These are phyloP conservation scores for Anisodus acutangulus DNA, from an alignment of 257 asterid genomes.

Conservation along the genomic window DNA sequence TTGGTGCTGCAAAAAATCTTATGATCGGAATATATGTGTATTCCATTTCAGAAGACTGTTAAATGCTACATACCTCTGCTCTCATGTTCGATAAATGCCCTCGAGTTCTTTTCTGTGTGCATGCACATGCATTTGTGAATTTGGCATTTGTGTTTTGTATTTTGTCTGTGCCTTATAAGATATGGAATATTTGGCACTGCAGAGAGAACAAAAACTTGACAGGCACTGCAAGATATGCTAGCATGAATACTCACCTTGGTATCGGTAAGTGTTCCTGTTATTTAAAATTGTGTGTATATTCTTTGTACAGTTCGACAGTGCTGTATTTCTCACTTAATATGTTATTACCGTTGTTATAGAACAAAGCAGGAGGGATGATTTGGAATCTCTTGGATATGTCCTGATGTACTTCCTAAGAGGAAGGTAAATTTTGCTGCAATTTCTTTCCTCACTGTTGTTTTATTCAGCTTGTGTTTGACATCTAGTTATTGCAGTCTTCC, in stretches of 20 bases:
- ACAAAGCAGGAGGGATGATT: slow-evolving; percentile 99
- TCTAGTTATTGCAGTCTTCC: slow-evolving; percentile 71
- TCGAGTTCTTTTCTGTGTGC: neutral
- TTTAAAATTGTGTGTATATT: slow-evolving; percentile 6
- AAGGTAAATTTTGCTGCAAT: slow-evolving; percentile 54
- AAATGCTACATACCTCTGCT: neutral
- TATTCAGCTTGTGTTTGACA: slow-evolving; percentile 40
- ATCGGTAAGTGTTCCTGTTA: slow-evolving; percentile 61
- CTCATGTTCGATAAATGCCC: neutral
- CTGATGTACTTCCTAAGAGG: slow-evolving; percentile 95
- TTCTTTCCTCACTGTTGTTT: slow-evolving; percentile 31
- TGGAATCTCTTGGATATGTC: slow-evolving; percentile 97
- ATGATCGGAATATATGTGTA: neutral
- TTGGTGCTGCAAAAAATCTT: slow-evolving; percentile 2
- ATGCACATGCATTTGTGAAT: neutral
- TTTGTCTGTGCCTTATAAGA: slow-evolving; percentile 16
- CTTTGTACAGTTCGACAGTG: neutral
- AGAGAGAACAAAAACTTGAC: slow-evolving; percentile 98
- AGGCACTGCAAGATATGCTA: slow-evolving; percentile 97
- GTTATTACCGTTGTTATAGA: slow-evolving; percentile 45
- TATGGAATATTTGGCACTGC: slow-evolving; percentile 32
- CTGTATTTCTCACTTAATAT: neutral
- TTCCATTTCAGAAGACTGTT: slow-evolving; percentile 2
- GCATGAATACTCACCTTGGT: slow-evolving; percentile 98
- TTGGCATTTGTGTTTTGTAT: neutral